Conservation (phyloP, 2,329 filamentous ascomycete genomes). For the Xylariaceae sp. region DNA sequence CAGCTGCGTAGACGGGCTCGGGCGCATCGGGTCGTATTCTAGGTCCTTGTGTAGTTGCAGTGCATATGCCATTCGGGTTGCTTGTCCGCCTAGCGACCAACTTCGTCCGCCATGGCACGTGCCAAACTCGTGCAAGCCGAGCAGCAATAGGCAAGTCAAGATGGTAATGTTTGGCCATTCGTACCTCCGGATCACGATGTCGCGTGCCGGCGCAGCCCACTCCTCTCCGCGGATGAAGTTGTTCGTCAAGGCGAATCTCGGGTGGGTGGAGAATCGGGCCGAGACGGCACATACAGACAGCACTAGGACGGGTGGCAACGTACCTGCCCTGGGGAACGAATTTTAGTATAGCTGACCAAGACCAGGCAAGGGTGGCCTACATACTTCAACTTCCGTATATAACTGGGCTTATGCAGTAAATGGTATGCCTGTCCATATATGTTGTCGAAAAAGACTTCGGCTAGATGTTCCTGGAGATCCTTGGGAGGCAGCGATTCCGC, state of each 20-base stretch:
- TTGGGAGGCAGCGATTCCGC: conserved; percentile 74
- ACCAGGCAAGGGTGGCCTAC: conserved; percentile 26
- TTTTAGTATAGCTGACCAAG: conserved; percentile 21
- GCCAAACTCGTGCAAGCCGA: conserved; percentile 92
- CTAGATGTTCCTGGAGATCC: conserved; percentile 87
- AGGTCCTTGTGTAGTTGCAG: conserved; percentile 89
- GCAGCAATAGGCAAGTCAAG: conserved; percentile 78
- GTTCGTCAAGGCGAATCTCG: conserved; percentile 67
- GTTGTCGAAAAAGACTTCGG: conserved; percentile 92
- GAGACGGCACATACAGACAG: conserved; percentile 93
- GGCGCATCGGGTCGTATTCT: conserved; percentile 69
- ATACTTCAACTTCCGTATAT: conserved; percentile 78
- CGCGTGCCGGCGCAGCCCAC: conserved; percentile 82
- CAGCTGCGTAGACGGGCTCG: conserved; percentile 58
- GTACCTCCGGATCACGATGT: conserved; percentile 81
- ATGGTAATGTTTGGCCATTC: conserved; percentile 97
- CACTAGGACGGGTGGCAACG: conserved; percentile 81
- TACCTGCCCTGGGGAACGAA: conserved; percentile 55
- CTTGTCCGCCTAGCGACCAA: conserved; percentile 93
- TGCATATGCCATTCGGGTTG: conserved; percentile 94
- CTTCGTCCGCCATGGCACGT: conserved; percentile 94
- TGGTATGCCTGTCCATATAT: conserved; percentile 95
- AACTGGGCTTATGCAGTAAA: conserved; percentile 92
- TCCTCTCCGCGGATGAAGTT: conserved; percentile 85
- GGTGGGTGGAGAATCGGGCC: conserved; percentile 90